Base-by-base conservation (phyloP, 768 basidiomycete genomes). In the Trametes cubensis region DNA sequence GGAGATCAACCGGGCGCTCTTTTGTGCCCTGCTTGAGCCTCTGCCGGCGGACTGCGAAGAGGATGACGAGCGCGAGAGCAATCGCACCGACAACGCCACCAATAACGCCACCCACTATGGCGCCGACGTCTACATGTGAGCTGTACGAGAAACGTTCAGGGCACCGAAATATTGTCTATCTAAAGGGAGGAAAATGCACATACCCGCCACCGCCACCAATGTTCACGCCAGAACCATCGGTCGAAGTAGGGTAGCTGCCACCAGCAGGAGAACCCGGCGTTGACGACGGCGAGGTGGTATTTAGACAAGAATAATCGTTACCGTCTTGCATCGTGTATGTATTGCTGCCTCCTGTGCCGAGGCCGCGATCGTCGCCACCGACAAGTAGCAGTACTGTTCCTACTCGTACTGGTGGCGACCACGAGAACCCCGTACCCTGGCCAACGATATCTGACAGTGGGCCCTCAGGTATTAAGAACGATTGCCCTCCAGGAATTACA, bases 191-290 rank as follows among this genome's bases (percentile, higher is more conserved):
- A 11, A 18, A 17, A 42, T 34, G 34, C 6, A 58, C 77, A 41
- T 69, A 69, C 64, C 66, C 56, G 59, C 52, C 68, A 64, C 76
- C 21, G 17, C 73, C 76, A 20, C 58, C 49, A 42, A 20, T 44
- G 30, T 59, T 51, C 14, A 59, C 28, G 23, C 71, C 70, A 13
- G 75, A 68, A 7, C 79, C 78, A 44, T 71, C 75, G 20, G 78
- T 72, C 50, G 79, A 80, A 0, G 89, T 91, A 0, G 87, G 83
- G 70, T 88, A 89, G 40, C 77, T 77, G 0, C 89, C 90, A 40
- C 91, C 91, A 21, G 91, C 91, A 6, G 91, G 89, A 57, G 76
- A 78, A 2, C 89, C 90, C 11, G 88, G 81, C 2, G 91, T 94
- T 4, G 91, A 91, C 53, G 87, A 90, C 0, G 91, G 91, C 53